Evolutionary conservation across 768 basidiomycete species (phyloP).

Genomic region (Megacollybia marginata): DNA sequence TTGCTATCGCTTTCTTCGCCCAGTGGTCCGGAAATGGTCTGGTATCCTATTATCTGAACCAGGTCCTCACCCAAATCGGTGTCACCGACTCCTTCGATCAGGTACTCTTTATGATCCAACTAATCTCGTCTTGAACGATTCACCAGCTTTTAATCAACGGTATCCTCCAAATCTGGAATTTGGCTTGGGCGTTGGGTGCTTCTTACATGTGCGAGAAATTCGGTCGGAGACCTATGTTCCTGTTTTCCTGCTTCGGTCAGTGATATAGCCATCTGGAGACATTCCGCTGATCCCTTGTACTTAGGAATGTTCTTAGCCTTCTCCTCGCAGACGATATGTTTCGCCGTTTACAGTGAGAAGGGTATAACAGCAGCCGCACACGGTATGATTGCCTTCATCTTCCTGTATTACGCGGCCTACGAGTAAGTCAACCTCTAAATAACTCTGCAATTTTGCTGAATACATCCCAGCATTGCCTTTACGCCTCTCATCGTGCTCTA

Average conservation of each 20-base stretch:
- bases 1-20: conserved; percentile 49
- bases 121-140: neutral
- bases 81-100: conserved; percentile 12
- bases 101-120: neutral
- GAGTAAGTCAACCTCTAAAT: conserved; percentile 17
- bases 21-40: conserved; percentile 58
- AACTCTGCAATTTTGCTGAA: neutral
- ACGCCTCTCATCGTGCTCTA: conserved; percentile 51
- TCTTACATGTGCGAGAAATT: conserved; percentile 44
- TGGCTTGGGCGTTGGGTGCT: conserved; percentile 41
- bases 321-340: conserved; percentile 39
- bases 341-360: conserved; percentile 28
- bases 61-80: conserved; percentile 25
- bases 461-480: conserved; percentile 35
- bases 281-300: neutral
- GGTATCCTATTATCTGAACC: conserved; percentile 40
- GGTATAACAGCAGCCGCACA: conserved; percentile 26
- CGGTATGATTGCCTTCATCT: conserved; percentile 51
- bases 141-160: conserved; percentile 53
- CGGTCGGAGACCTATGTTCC: conserved; percentile 46
- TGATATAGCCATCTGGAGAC: neutral
- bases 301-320: conserved; percentile 39
- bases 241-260: conserved; percentile 21
- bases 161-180: conserved; percentile 53
- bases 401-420: conserved; percentile 49